Conservation (phyloP, 225 moss, liverwort and hornwort species). For the Neckera pumila region DNA sequence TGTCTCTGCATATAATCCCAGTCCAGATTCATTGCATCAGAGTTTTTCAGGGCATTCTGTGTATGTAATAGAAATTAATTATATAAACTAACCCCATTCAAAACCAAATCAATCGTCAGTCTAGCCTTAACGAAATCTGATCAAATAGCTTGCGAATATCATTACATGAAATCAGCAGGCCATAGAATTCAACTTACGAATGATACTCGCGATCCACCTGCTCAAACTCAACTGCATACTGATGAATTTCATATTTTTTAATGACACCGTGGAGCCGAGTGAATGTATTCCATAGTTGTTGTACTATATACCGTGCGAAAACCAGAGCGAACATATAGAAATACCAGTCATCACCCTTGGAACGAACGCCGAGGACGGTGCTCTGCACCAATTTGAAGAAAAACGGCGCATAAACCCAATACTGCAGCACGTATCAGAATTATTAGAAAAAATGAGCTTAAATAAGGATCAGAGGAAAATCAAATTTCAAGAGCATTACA, state of each 20-base stretch:
- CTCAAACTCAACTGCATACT: conserved; percentile 46
- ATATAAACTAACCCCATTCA: background rate
- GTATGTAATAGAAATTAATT: background rate
- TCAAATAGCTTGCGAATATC: background rate
- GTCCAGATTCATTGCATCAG: background rate
- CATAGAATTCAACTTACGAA: conserved; percentile 19
- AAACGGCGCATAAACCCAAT: conserved; percentile 60
- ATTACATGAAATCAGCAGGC: background rate
- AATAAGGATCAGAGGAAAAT: background rate
- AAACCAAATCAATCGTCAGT: background rate
- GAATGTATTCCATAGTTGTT: conserved; percentile 40
- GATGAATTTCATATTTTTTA: conserved; percentile 38
- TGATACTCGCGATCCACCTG: conserved; percentile 83
- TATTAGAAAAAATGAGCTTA: background rate
- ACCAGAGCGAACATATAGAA: conserved; percentile 51
- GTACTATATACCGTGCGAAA: conserved; percentile 4
- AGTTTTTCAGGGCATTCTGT: background rate
- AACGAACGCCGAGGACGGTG: background rate
- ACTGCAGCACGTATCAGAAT: conserved; percentile 31
- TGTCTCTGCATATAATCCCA: conserved; percentile 50
- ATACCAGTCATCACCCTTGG: conserved; percentile 54
- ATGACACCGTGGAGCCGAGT: conserved; percentile 38
- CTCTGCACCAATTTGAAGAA: conserved; percentile 25
- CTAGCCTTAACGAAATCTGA: background rate
- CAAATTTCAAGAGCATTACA: background rate